phyloP scores from a whole-genome alignment of 257 asterid species.

The Primulina tabacum region DNA sequence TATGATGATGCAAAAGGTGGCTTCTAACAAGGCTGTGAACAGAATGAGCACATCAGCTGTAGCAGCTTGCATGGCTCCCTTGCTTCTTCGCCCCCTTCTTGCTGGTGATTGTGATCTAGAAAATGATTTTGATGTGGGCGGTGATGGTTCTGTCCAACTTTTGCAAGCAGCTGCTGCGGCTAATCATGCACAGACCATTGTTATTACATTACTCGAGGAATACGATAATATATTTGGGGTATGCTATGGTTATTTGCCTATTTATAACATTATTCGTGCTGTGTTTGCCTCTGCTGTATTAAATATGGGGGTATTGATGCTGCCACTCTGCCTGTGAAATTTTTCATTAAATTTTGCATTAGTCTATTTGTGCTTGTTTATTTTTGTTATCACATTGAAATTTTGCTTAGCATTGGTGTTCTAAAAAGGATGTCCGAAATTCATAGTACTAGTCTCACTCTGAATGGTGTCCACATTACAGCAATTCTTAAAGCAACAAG shows the following conservation, averaged over 20 bases:
- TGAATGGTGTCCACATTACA: not conserved
- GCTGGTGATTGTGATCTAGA: slow-evolving; percentile 95
- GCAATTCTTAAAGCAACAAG: not conserved
- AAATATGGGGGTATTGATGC: not conserved
- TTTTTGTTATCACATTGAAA: not conserved
- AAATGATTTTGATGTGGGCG: slow-evolving; percentile 62
- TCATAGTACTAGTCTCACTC: not conserved
- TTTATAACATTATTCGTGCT: slow-evolving; percentile 7
- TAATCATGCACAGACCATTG: slow-evolving; percentile 98
- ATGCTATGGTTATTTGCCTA: slow-evolving; percentile 28
- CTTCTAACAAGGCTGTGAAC: slow-evolving; percentile 70
- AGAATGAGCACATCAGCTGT: slow-evolving; percentile 97
- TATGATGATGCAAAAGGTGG: slow-evolving; percentile 84
- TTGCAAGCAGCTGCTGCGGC: slow-evolving; percentile 99
- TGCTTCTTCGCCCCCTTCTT: slow-evolving; percentile 96
- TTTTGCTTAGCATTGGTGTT: not conserved
- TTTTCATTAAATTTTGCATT: not conserved
- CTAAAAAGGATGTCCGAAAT: slow-evolving; percentile 7
- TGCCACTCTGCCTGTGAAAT: not conserved
- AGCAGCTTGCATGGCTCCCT: slow-evolving; percentile 99
- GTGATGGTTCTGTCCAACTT: slow-evolving; percentile 88
- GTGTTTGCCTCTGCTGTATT: slow-evolving; percentile 11
- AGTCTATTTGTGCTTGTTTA: slow-evolving; percentile 1
- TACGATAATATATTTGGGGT: slow-evolving; percentile 86
- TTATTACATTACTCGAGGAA: slow-evolving; percentile 89